phyloP scores from a whole-genome alignment of 345 rosid genomes.

The Nasturtium officinale region DNA sequence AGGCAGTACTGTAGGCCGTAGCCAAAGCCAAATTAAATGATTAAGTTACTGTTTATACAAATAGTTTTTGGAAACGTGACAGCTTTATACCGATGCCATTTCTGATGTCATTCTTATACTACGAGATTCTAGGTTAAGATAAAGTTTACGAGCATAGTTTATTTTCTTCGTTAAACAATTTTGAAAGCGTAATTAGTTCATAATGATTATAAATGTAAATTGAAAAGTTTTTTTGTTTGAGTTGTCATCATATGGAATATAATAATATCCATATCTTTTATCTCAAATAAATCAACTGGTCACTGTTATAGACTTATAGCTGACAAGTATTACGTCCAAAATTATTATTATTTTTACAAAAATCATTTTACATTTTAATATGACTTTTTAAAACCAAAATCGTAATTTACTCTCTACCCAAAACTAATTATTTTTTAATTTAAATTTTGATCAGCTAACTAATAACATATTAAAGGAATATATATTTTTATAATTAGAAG shows the following conservation, averaged over 20 bases:
- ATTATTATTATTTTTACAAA: no score
- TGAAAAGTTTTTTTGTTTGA: neutral
- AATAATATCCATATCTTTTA: neutral
- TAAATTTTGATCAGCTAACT: no score
- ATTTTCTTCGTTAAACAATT: neutral
- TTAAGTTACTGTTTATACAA: neutral
- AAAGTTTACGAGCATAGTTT: neutral
- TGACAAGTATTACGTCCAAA: no score
- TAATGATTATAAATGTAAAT: neutral
- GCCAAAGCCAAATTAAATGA: neutral
- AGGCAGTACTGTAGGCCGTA: neutral
- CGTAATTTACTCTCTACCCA: no score
- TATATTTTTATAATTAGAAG: no score
- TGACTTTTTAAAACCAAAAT: no score
- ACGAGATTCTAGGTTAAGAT: neutral
- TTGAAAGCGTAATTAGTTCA: no score
- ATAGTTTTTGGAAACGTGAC: neutral
- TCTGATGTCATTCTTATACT: slow-evolving; percentile 22
- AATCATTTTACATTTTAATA: no score
- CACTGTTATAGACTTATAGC: neutral
- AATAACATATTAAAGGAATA: no score
- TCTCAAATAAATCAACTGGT: neutral
- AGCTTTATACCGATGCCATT: neutral
- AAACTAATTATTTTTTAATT: no score
- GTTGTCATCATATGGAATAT: neutral